phyloP scores from a whole-genome alignment of 768 basidiomycete species.

The Leccinum ochraceum region DNA sequence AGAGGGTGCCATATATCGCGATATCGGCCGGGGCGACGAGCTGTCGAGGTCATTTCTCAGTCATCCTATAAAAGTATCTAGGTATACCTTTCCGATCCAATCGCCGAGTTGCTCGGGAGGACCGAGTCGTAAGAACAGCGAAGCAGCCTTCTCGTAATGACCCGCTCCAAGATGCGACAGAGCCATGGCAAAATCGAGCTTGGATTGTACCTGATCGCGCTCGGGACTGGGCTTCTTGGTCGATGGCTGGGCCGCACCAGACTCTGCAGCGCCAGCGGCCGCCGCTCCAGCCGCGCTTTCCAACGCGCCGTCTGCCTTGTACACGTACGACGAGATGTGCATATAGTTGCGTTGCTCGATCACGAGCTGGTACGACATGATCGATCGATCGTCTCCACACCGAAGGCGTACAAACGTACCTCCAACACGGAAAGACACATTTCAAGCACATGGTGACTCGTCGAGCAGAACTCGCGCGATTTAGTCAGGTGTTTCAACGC shows the following conservation, averaged over 20 bases:
- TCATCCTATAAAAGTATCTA: not conserved
- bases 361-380: conserved; percentile 53
- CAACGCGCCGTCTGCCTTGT: conserved; percentile 92
- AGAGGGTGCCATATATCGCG: conserved; percentile 83
- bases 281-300: conserved; percentile 52
- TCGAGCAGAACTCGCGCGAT: conserved; percentile 89
- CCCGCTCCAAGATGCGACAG: conserved; percentile 71
- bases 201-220: conserved; percentile 68
- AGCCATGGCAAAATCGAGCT: conserved; percentile 80
- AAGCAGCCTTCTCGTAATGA: conserved; percentile 81
- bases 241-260: conserved; percentile 22
- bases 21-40: conserved; percentile 81
- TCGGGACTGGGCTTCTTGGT: conserved; percentile 51
- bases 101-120: conserved; percentile 66
- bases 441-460: conserved; percentile 89
- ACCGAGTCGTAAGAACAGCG: conserved; percentile 68
- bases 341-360: conserved; percentile 86
- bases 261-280: conserved; percentile 32
- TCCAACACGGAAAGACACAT: conserved; percentile 86
- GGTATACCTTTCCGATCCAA: conserved; percentile 67
- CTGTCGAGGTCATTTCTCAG: conserved; percentile 23
- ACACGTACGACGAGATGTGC: conserved; percentile 88
- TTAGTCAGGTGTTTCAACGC: conserved; percentile 88
- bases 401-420: conserved; percentile 48
- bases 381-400: not conserved